These are phyloP conservation scores for Penicillium sp. DNA, from an alignment of 2,329 filamentous ascomycete genomes.

Conservation along the genomic window DNA sequence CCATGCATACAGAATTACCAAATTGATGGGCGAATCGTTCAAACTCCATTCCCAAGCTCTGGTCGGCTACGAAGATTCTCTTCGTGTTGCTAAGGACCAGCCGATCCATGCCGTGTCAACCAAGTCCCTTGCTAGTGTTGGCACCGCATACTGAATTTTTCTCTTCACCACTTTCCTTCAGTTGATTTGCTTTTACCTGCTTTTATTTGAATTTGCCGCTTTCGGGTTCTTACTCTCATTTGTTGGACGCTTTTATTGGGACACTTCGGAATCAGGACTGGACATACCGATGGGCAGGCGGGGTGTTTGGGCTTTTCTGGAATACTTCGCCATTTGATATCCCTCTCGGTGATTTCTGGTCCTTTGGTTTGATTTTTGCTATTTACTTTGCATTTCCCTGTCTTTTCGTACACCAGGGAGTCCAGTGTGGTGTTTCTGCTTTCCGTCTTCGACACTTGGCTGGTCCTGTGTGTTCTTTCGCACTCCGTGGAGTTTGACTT, in stretches of 20 bases:
- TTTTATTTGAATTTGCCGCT: slow-evolving; percentile 30
- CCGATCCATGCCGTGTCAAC: slow-evolving; percentile 45
- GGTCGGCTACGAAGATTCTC: slow-evolving; percentile 80
- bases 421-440: slow-evolving; percentile 46
- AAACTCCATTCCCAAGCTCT: slow-evolving; percentile 94
- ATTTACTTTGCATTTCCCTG: slow-evolving; percentile 32
- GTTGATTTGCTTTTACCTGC: slow-evolving; percentile 25
- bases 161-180: slow-evolving; percentile 20
- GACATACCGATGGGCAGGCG: slow-evolving; percentile 36
- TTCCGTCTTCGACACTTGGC: slow-evolving; percentile 44
- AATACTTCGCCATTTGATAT: slow-evolving; percentile 32
- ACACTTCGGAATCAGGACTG: slow-evolving; percentile 39
- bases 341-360: slow-evolving; percentile 35
- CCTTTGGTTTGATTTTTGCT: slow-evolving; percentile 25
- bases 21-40: slow-evolving; percentile 97
- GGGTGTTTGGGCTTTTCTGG: slow-evolving; percentile 33
- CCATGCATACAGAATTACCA: slow-evolving; percentile 47
- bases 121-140: slow-evolving; percentile 45
- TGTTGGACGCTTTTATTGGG: slow-evolving; percentile 43
- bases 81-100: slow-evolving; percentile 42
- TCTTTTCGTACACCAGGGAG: slow-evolving; percentile 42
- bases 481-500: slow-evolving; percentile 40
- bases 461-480: slow-evolving; percentile 49
- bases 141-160: slow-evolving; percentile 41
- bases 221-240: slow-evolving; percentile 34